phyloP scores from a whole-genome alignment of 1,284 basidiomycete genomes.

The Singerocomus rubriflavus region DNA sequence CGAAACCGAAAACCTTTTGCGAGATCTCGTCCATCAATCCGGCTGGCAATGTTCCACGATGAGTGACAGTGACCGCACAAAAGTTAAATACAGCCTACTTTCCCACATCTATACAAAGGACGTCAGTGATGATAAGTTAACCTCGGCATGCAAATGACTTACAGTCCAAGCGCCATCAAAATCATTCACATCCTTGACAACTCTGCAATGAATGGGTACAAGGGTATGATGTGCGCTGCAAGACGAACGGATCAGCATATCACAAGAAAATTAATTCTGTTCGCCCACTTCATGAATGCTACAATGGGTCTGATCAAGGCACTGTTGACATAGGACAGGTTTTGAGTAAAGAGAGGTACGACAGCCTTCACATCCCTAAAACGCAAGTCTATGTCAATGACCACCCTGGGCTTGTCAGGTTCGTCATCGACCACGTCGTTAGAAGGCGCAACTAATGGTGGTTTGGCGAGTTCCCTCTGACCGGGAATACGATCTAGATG shows the following conservation, averaged over 20 bases:
- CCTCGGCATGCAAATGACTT: conserved; percentile 32
- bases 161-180: conserved; percentile 92
- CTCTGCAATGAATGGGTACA: conserved; percentile 86
- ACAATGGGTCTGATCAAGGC: conserved; percentile 97
- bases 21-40: conserved; percentile 82
- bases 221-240: conserved; percentile 84
- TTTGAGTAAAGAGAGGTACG: conserved; percentile 86
- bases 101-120: conserved; percentile 70
- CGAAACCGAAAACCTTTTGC: conserved; percentile 50
- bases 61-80: conserved; percentile 7
- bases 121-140: conserved; percentile 9
- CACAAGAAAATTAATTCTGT: neutral
- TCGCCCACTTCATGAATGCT: conserved; percentile 92
- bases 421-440: conserved; percentile 35
- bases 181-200: conserved; percentile 74
- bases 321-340: conserved; percentile 89
- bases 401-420: conserved; percentile 49
- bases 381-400: conserved; percentile 93
- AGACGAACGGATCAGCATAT: conserved; percentile 14
- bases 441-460: conserved; percentile 77
- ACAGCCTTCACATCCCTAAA: conserved; percentile 97
- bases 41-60: conserved; percentile 42
- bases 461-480: conserved; percentile 82
- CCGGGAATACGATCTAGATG: conserved; percentile 77
- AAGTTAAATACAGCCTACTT: conserved; percentile 47